Evolutionary conservation across 1,139 yeast genomes (phyloP).

Genomic region (Hansenula anomala): DNA sequence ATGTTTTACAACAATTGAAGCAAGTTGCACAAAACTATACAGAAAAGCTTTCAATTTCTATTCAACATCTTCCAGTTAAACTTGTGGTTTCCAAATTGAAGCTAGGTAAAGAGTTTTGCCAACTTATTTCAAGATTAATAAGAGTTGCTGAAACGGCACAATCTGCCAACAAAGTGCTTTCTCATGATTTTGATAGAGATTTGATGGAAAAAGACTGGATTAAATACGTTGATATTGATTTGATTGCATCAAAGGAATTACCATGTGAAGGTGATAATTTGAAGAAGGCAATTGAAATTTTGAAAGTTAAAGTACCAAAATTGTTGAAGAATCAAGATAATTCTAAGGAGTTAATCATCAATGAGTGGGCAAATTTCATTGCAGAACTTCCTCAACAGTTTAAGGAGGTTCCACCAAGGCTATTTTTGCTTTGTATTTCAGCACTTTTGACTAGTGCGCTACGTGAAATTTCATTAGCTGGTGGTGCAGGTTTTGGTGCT

Average conservation of each 20-base stretch:
- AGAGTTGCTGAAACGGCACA: slow-evolving; percentile 58
- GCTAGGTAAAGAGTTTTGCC: slow-evolving; percentile 54
- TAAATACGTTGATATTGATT: slow-evolving; percentile 42
- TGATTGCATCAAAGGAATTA: slow-evolving; percentile 48
- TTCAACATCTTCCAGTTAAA: slow-evolving; percentile 45
- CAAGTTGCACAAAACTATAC: slow-evolving; percentile 40
- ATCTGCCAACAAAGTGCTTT: slow-evolving; percentile 47
- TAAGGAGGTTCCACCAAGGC: slow-evolving; percentile 45
- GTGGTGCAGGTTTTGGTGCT: slow-evolving; percentile 62
- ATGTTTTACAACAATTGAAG: slow-evolving; percentile 46
- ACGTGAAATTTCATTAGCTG: slow-evolving; percentile 54
- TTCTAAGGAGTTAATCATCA: slow-evolving; percentile 18
- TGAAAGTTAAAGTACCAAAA: slow-evolving; percentile 39
- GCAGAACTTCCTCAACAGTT: slow-evolving; percentile 42
- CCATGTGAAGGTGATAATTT: slow-evolving; percentile 41
- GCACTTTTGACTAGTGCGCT: slow-evolving; percentile 60
- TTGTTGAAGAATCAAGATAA: slow-evolving; percentile 26
- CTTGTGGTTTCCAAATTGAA: slow-evolving; percentile 48
- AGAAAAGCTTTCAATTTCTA: slow-evolving; percentile 32
- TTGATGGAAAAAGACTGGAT: slow-evolving; percentile 61
- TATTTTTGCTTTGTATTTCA: slow-evolving; percentile 50
- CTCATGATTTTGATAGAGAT: slow-evolving; percentile 40
- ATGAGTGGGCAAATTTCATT: slow-evolving; percentile 36
- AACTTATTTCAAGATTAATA: slow-evolving; percentile 51
- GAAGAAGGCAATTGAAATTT: slow-evolving; percentile 32